These are phyloP conservation scores for Volvariella surrecta DNA, from an alignment of 1,284 basidiomycete genomes.

Conservation along the genomic window DNA sequence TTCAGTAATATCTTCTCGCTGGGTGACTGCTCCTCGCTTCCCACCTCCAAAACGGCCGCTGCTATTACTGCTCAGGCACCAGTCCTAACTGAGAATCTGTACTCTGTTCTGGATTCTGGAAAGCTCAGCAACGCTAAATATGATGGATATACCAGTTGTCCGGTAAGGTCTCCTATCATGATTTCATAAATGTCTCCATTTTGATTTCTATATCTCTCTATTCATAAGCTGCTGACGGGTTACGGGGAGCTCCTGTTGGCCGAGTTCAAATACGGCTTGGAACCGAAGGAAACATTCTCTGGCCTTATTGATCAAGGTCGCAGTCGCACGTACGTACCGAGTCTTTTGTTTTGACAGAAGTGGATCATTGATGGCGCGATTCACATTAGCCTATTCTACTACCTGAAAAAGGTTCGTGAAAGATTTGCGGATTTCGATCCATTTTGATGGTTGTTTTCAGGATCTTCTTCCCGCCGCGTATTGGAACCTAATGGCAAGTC, in stretches of 20 bases:
- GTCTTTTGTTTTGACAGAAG: conserved; percentile 6
- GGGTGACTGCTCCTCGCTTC: conserved; percentile 87
- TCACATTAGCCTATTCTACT: conserved; percentile 65
- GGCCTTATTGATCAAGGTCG: conserved; percentile 61
- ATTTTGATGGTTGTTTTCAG: conserved; percentile 22
- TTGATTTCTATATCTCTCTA: conserved; percentile 9
- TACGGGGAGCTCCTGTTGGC: conserved; percentile 85
- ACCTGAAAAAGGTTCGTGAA: conserved; percentile 72
- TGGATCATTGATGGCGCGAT: conserved; percentile 5
- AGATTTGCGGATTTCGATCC: not conserved
- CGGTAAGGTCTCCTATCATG: conserved; percentile 36
- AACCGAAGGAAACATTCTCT: conserved; percentile 83
- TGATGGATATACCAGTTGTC: conserved; percentile 82
- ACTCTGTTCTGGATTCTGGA: conserved; percentile 65
- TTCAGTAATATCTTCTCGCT: conserved; percentile 82
- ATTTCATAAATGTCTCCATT: conserved; percentile 8
- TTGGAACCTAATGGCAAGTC: conserved; percentile 72
- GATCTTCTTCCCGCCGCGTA: conserved; percentile 87
- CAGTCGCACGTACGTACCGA: conserved; percentile 41
- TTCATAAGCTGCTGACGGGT: conserved; percentile 66
- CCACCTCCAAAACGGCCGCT: conserved; percentile 94
- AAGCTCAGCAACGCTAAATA: conserved; percentile 55
- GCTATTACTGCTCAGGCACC: conserved; percentile 90
- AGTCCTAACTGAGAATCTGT: conserved; percentile 88
- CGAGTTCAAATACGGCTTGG: conserved; percentile 84